Evolutionary conservation across 2,329 filamentous ascomycete genomes (phyloP), one percentile per base, ranked within the genome.

Genomic region (Rhynchosporium agropyri): DNA sequence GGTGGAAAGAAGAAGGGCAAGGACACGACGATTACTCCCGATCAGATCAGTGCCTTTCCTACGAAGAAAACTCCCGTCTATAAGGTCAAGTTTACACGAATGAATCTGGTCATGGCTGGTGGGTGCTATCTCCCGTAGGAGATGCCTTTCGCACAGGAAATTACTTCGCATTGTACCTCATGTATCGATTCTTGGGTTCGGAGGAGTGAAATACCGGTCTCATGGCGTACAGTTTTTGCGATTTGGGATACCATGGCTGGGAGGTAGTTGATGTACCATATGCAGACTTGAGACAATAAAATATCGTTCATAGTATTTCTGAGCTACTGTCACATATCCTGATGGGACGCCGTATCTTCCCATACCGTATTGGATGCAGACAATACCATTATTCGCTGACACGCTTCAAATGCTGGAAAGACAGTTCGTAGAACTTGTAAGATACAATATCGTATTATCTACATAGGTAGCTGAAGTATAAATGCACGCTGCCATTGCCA

Each of bases 31-130:
- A 89, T 97, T 50, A 93, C 89, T 0, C 89, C 92, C 0, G 95
- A 99, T 73, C 95, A 98, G 77, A 96, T 99, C 77, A 92, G 87
- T 67, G 93, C 91, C 0, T 98, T 97, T 74, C 88, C 92, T 0
- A 98, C 95, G 3, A 99, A 99, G 84, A 97, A 96, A 79, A 94
- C 90, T 15, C 93, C 94, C 0, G 91, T 98, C 10, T 91, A 96
- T 77, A 95, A 94, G 77, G 93, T 96, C 60, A 86, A 89, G 72
- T 97, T 97, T 72, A 98, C 95, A 3, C 83, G 92, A 65, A 97
- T 97, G 91, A 99, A 99, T 75, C 77, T 98, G 68, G 89, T 97
- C 12, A 81, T 98, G 65, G 92, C 92, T 28, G 92, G 90, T 53
- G 92, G 93, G 29, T 88, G 84, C 71, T 88, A 86, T 60, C 50